Percentiles rank a stretch among this genome's conserved stretches.
These are phyloP conservation scores for Houttuynia cordata DNA, from an alignment of 164 flowering plant species.

Conservation along the genomic window DNA sequence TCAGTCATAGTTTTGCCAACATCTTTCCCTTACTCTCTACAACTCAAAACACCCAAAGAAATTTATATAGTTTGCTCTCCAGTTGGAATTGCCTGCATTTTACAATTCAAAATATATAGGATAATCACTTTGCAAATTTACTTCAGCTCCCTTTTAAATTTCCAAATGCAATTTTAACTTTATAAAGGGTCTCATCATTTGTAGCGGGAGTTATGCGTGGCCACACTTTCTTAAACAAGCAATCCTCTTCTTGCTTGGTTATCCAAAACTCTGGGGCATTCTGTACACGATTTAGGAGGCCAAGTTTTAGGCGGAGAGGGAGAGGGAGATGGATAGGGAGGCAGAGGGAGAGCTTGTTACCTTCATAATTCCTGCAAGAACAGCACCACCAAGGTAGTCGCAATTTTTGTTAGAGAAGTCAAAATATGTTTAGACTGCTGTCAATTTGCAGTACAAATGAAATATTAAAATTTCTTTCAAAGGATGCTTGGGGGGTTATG, in stretches of 20 bases:
- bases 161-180: no score
- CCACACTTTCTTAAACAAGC: slow-evolving; percentile 81
- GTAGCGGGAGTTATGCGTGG: slow-evolving; percentile 29
- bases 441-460: no score
- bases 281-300: slow-evolving; percentile 24
- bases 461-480: no score
- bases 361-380: slow-evolving; percentile 98
- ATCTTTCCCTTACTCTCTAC: neutral
- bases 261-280: slow-evolving; percentile 99
- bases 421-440: no score
- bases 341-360: slow-evolving; percentile 13
- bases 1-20: no score
- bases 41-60: neutral
- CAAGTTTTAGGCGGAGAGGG: neutral
- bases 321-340: neutral
- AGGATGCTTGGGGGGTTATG: no score
- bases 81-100: no score
- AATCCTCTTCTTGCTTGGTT: slow-evolving; percentile 73
- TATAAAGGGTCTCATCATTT: neutral
- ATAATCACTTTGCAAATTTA: no score
- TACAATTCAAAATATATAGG: no score
- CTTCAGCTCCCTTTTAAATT: no score
- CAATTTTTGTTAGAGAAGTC: no score
- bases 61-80: no score
- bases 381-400: slow-evolving; percentile 98